Evolutionary conservation across 345 rosid species (phyloP), one percentile per base, ranked within the genome.

Genomic region (Heritiera fomes): DNA sequence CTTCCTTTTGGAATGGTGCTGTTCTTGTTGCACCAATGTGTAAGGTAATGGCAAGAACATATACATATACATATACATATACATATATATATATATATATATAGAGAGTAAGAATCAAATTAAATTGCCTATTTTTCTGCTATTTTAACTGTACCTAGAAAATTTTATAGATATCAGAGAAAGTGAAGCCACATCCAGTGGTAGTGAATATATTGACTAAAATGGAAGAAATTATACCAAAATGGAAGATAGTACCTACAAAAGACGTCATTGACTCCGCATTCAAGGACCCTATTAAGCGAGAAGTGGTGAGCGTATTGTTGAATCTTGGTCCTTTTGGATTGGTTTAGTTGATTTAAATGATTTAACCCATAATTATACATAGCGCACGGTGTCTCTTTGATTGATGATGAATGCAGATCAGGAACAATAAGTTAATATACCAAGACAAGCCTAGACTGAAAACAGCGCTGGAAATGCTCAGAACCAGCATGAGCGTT

Each of bases 11-110:
- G 88, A 89, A 92, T 6, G 99, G 98, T 7, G 98, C 96, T 23
- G 87, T 94, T 68, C 97, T 97, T 49, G 93, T 91, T 53, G 99
- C 99, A 23, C 99, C 99, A 28, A 97, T 97, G 99, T 97, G 99
- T 69, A 97, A 97, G 98, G 99, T 93, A 83, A 50, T 15, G 10
- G 49, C 15, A 0, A 11, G 5, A 28, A 28, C 12, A n/a, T 13
- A 46, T 56, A n/a, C 13, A 41, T 41, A 41, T 40, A 40, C 4
- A 40, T 40, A 40, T 40, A 40, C 4, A 40, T 40, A 40, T 40
- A 40, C 2, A 41, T 41, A 41, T 41, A 41, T 41, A 41, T 41
- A 41, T 41, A 41, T 41, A 41, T 41, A 41, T 41, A 41, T 41
- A 4, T 41, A 41, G 3, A 2, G 3, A 34, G 3, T 34, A 34